Conservation (phyloP, 331 rosid genomes). For the Malus hybrid region DNA sequence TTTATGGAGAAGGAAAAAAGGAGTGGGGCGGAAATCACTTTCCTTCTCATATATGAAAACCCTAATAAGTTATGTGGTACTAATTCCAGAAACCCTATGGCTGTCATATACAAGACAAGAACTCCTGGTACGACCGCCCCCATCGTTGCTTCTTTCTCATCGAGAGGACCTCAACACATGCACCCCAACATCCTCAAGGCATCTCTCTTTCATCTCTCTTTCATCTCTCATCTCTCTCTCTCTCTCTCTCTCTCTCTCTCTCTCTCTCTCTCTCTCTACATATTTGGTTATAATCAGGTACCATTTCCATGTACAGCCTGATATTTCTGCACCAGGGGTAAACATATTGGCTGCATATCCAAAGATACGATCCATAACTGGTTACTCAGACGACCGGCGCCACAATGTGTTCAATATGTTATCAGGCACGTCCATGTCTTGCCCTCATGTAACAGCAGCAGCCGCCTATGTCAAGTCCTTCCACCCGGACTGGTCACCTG, state of each 20-base stretch:
- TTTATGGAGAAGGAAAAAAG: background rate
- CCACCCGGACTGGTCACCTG: conserved; percentile 91
- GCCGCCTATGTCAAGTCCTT: conserved; percentile 78
- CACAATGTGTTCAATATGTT: conserved; percentile 39
- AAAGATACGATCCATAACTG: conserved; percentile 34
- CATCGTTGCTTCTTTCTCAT: conserved; percentile 61
- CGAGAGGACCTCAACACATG: conserved; percentile 65
- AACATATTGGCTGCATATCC: conserved; percentile 73
- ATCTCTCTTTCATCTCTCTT: background rate
- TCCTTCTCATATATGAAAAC: background rate
- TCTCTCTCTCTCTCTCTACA: background rate
- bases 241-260: background rate
- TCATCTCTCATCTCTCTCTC: background rate
- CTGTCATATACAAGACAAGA: conserved; percentile 45
- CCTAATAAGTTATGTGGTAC: background rate
- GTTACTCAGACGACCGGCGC: conserved; percentile 31
- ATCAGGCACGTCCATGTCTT: conserved; percentile 89
- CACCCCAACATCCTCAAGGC: conserved; percentile 62
- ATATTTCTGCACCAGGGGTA: conserved; percentile 71
- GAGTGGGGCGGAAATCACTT: background rate
- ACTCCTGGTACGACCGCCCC: conserved; percentile 36
- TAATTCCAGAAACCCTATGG: conserved; percentile 51
- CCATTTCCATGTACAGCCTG: conserved; percentile 48
- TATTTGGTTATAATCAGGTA: background rate
- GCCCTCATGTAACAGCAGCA: conserved; percentile 69